A percentile compares a stretch with the other conserved stretches of the same genome.
phyloP scores from a whole-genome alignment of 495 filamentous ascomycete species.

The Penicillium paradoxum region DNA sequence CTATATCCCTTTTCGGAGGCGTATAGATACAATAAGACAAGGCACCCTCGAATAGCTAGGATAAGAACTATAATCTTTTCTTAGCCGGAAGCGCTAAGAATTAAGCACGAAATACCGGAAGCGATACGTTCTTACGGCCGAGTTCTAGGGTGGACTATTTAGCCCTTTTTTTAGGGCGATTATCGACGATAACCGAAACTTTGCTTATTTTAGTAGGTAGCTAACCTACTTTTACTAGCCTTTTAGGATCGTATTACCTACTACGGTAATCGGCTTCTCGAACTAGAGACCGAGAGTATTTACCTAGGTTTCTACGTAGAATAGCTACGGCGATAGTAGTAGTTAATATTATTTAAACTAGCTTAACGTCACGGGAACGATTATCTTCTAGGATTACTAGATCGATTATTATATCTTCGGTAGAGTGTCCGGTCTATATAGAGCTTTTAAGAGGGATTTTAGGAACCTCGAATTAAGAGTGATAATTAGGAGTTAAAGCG shows the following conservation, averaged over 20 bases:
- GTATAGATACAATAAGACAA: not conserved
- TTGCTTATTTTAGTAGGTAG: not conserved
- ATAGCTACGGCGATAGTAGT: not conserved
- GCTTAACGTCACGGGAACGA: not conserved
- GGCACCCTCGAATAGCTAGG: slow-evolving; percentile 4
- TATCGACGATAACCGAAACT: slow-evolving; percentile 3
- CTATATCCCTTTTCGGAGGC: slow-evolving; percentile 1
- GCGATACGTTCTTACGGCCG: not conserved
- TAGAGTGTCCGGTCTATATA: not conserved
- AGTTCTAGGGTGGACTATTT: not conserved
- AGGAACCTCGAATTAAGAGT: not conserved
- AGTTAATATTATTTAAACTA: not conserved
- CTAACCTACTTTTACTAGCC: not conserved
- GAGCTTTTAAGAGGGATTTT: not conserved
- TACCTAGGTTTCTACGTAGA: not conserved
- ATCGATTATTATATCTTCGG: not conserved
- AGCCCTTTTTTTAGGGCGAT: slow-evolving; percentile 3
- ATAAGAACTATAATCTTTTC: slow-evolving; percentile 3
- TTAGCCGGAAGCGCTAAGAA: slow-evolving; percentile 4
- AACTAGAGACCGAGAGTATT: not conserved
- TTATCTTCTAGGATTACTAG: not conserved
- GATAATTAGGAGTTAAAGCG: not conserved
- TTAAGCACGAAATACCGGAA: slow-evolving; percentile 1
- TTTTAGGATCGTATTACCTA: not conserved
- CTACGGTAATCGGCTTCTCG: not conserved